Evolutionary conservation across 2,329 filamentous ascomycete genomes (phyloP).

Genomic region (Monascus ruber): DNA sequence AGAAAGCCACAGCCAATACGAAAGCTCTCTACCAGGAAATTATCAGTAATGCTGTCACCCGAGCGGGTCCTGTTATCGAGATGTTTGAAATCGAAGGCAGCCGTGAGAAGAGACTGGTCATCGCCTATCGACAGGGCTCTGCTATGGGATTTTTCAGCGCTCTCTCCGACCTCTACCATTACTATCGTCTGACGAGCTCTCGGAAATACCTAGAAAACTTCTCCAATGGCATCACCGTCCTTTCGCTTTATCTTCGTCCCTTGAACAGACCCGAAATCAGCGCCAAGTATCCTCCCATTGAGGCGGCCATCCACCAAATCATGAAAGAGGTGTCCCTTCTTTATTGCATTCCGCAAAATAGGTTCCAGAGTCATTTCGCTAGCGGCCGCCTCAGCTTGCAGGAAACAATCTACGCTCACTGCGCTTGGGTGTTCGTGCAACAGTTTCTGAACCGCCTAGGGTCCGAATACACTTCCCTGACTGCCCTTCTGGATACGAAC

Average conservation of each 20-base stretch:
- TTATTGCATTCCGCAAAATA: constrained; percentile 97
- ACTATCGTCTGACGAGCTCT: constrained; percentile 92
- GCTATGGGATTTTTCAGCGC: constrained; percentile 91
- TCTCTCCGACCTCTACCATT: constrained; percentile 92
- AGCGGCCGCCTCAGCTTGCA: constrained; percentile 79
- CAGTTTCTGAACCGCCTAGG: constrained; percentile 95
- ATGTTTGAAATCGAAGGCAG: constrained; percentile 91
- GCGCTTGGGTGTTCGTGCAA: constrained; percentile 93
- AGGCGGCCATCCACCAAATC: constrained; percentile 94
- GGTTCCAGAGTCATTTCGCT: constrained; percentile 82
- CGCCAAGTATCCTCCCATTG: constrained; percentile 61
- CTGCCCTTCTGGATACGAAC: constrained; percentile 64
- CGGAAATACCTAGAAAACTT: constrained; percentile 98
- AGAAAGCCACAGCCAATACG: constrained; percentile 92
- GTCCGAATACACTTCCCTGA: constrained; percentile 80
- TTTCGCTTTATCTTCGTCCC: constrained; percentile 86
- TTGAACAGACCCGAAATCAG: constrained; percentile 47
- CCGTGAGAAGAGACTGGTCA: constrained; percentile 83
- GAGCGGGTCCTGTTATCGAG: constrained; percentile 92
- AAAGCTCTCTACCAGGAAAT: constrained; percentile 93
- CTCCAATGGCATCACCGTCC: constrained; percentile 94
- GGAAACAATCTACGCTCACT: constrained; percentile 95
- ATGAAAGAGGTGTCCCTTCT: constrained; percentile 95
- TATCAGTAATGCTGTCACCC: constrained; percentile 69
- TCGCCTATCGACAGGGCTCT: constrained; percentile 88